Base-by-base conservation (phyloP, 768 basidiomycete species). In the Phanerodontia chrysosporium region DNA sequence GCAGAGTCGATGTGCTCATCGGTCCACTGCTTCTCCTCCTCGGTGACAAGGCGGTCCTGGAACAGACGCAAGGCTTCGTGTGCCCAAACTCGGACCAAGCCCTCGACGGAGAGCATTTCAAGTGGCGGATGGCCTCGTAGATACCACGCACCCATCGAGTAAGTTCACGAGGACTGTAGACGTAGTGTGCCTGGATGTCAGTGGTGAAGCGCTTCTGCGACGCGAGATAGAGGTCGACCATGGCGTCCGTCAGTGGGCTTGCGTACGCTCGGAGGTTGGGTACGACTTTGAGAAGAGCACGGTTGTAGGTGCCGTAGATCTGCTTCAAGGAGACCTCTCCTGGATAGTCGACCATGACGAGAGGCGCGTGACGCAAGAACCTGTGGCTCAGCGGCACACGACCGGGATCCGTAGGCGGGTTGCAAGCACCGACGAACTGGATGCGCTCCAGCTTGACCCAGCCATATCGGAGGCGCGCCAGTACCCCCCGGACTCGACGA, bases 261-360 rank as follows among this genome's bases (percentile, higher is more conserved):
- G 95, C 83, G 69, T 95, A 97, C 21, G 92, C 88, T 35, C 95
- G 87, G 32, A 99, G 83, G 64, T 90, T 92, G 36, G 97, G 96
- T 12, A 97, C 79, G 62, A 98, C 95, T 74, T 98, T 99, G 66
- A 99, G 88, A 24, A 95, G 80, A 16, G 93, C 97, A 58, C 96
- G 89, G 69, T 92, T 94, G 78, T 98, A 99, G 24, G 97, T 98
- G 16, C 95, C 93, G 72, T 98, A 99, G 64, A 99, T 99, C 70
- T 98, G 97, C 64, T 94, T 97, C 69, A 99, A 79, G 5, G 97
- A 98, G 13, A 95, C 77, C 70, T 96, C 94, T 55, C 97, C 97
- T 22, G 97, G 97, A 72, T 99, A 99, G 69, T 99, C 97, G 56
- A 99, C 97, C 96, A 98, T 98, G 69, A 99, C 83, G 24, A 99